Evolutionary conservation across 176 grass and related monocot genomes (phyloP).

Genomic region (Oryza nivara): DNA sequence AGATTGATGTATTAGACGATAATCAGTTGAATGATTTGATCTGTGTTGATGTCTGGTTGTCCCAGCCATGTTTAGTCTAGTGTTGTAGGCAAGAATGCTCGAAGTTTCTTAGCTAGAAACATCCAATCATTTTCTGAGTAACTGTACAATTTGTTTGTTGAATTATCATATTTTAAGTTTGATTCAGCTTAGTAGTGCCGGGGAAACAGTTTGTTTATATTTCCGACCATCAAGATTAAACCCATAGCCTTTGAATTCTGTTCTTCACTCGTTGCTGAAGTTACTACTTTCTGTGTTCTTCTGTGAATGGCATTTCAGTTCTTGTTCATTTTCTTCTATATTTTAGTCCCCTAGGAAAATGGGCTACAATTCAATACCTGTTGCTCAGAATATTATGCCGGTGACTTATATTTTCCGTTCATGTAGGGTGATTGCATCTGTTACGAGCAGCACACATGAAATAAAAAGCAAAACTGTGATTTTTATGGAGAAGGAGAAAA

Average conservation of each 20-base stretch:
- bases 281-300: slow-evolving; percentile 11
- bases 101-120: slow-evolving; percentile 2
- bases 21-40: slow-evolving; percentile 4
- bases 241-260: background rate
- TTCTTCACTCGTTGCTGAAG: slow-evolving; percentile 6
- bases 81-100: background rate
- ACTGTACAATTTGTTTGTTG: background rate
- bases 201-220: slow-evolving; percentile 8
- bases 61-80: background rate
- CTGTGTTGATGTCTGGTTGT: background rate
- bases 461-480: slow-evolving; percentile 95
- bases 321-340: slow-evolving; percentile 27
- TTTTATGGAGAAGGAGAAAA: slow-evolving; percentile 82
- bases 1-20: background rate
- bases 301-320: slow-evolving; percentile 17
- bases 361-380: background rate
- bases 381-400: slow-evolving; percentile 27
- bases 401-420: slow-evolving; percentile 37
- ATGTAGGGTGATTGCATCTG: slow-evolving; percentile 83
- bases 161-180: background rate
- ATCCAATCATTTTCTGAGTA: background rate
- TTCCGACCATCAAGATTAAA: slow-evolving; percentile 29
- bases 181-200: background rate
- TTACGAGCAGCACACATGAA: slow-evolving; percentile 98
- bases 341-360: slow-evolving; percentile 6